Base-by-base conservation (phyloP, 305 asterid genomes). In the Fraxinus velutina region DNA sequence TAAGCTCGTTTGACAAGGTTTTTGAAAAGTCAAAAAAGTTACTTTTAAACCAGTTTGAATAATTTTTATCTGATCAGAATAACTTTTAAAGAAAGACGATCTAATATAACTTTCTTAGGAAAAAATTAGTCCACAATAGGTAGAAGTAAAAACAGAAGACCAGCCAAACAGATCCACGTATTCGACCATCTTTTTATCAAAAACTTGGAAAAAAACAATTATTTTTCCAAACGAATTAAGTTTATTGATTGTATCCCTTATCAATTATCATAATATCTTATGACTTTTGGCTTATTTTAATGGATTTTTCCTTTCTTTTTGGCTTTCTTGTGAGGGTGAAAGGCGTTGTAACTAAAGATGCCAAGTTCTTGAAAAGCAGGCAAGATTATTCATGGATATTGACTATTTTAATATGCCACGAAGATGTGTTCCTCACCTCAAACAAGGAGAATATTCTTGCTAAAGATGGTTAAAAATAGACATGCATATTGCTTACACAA, bases 401-500 rank as follows among this genome's bases (percentile, higher is more conserved):
- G 13, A 34, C 62, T 21, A 52, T 52, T 24, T 36, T 68, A 68
- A 66, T 8, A 60, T 55, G 75, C 72, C 66, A 62, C 64, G 77
- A 77, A 36, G 55, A 57, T 79, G 80, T 77, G 55, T 76, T 75
- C 78, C 64, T 47, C 81, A 70, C 68, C 57, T 57, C 77, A 75
- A 78, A 81, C 83, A 81, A 81, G 8, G 77, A 44, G 88, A 79
- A 79, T 75, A 82, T 82, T 79, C 83, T 84, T 34, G 70, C 78
- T 82, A 60, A 73, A 29, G 34, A 78, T 47, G 17, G 77, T 78
- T 34, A 55, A 21, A 66, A 80, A 68, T 60, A 39, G 44, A 62
- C 33, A 60, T 15, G 39, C 22, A 78, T 33, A 34, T 33, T 42
- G 50, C 5, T 60, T 55, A 8, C 72, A 27, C 78, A 44, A 6